A percentile compares a stretch with the other conserved stretches of the same genome.
Conservation (phyloP, 2,329 filamentous ascomycete species). For the Phaeophleospora eucalypticola region DNA sequence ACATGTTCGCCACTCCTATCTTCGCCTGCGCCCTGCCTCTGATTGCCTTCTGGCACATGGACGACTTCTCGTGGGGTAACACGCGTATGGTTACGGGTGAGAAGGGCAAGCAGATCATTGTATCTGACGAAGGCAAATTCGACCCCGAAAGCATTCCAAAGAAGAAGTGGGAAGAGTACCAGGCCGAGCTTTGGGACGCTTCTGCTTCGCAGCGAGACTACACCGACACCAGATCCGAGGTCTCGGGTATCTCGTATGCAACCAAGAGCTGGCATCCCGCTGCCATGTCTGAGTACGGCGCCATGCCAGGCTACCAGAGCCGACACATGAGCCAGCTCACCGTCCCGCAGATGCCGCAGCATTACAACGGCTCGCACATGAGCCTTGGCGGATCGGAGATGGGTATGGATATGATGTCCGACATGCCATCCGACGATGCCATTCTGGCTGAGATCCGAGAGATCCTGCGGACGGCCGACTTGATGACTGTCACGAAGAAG, state of each 20-base stretch:
- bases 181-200: slow-evolving; percentile 94
- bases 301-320: slow-evolving; percentile 33
- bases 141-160: slow-evolving; percentile 87
- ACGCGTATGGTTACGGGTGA: slow-evolving; percentile 96
- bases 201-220: slow-evolving; percentile 67
- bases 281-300: slow-evolving; percentile 59
- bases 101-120: slow-evolving; percentile 83
- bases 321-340: slow-evolving; percentile 59
- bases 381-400: slow-evolving; percentile 69
- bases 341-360: slow-evolving; percentile 40
- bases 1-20: slow-evolving; percentile 83
- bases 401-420: slow-evolving; percentile 46
- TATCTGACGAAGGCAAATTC: slow-evolving; percentile 97
- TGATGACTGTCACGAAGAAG: slow-evolving; percentile 99
- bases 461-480: slow-evolving; percentile 82
- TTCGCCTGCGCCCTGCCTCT: slow-evolving; percentile 87
- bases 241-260: slow-evolving; percentile 90
- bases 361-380: slow-evolving; percentile 59
- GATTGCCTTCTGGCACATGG: slow-evolving; percentile 99
- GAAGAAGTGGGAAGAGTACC: slow-evolving; percentile 99
- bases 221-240: slow-evolving; percentile 75
- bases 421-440: slow-evolving; percentile 79
- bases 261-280: slow-evolving; percentile 69
- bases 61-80: slow-evolving; percentile 99
- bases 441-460: slow-evolving; percentile 91